Evolutionary conservation across 768 basidiomycete genomes (phyloP), one percentile per base, ranked within the genome.

Genomic region (Pleurotus tuber-regium): DNA sequence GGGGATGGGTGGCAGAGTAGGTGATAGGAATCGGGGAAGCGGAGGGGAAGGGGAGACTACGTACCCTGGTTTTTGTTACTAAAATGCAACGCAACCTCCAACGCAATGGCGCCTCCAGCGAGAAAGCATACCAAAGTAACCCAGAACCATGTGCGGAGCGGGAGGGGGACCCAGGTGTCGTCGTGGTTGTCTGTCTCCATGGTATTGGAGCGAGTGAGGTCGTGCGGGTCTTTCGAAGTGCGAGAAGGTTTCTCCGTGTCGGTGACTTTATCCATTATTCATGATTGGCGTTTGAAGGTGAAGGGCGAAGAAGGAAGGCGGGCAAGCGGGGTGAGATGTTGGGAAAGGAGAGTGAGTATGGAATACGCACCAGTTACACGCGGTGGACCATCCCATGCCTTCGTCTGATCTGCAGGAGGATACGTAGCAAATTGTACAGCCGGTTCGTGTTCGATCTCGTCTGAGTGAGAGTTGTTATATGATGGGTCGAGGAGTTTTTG

Each of bases 71-170:
- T 70, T 50, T 72, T 70, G 35, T 74, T 70, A 50, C 70, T 76
- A 51, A 75, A 73, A 55, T 73, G 68, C 18, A 79, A 63, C 1
- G 73, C 76, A 18, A 79, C 59, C 57, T 80, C 77, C 26, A 82
- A 59, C 1, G 64, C 76, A 50, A 77, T 66, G 3, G 76, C 78
- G 3, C 66, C 68, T 10, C 51, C 54, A 2, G 69, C 58, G 51
- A 80, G 60, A 21, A 76, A 53, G 1, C 66, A 19, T 7, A 76
- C 66, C 29, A 78, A 66, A 0, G 75, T 61, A 5, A 75, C 54
- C 73, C 75, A 77, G 55, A 78, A 79, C 63, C 70, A 75, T n/a
- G 62, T 57, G 28, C 72, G 67, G 3, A 82, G 69, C 0, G 79
- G 75, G 7, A 69, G 53, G 2, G 79, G 79, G 10, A 70, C 63